Evolutionary conservation across 108 stramenopile genomes (phyloP).

Genomic region (Cyclotella atomus): DNA sequence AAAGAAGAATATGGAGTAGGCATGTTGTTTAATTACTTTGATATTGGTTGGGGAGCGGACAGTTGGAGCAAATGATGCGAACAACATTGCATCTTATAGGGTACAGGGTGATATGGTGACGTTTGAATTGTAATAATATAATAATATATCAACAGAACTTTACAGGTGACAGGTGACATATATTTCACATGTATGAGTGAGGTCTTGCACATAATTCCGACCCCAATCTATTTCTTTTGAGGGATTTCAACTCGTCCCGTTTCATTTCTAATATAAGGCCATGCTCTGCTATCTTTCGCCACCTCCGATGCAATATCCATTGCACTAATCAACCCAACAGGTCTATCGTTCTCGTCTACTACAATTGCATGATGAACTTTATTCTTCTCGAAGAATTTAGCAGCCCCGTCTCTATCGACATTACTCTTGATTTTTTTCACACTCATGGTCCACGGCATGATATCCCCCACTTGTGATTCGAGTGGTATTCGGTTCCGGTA

Average conservation of each 20-base stretch:
- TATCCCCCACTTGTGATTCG: conserved; percentile 47
- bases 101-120: no score
- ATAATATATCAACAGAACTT: no score
- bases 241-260: conserved; percentile 38
- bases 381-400: conserved; percentile 52
- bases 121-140: neutral
- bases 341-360: conserved; percentile 45
- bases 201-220: no score
- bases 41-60: neutral
- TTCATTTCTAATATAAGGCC: conserved; percentile 60
- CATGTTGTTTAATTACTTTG: neutral
- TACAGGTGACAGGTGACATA: no score
- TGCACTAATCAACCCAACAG: conserved; percentile 55
- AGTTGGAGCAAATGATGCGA: no score
- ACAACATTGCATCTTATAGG: neutral
- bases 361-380: conserved; percentile 63
- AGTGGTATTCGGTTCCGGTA: conserved; percentile 45
- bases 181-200: no score
- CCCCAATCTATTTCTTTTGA: conserved; percentile 11
- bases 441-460: conserved; percentile 55
- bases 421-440: conserved; percentile 30
- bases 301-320: conserved; percentile 67
- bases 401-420: conserved; percentile 48
- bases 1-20: conserved; percentile 91
- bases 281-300: conserved; percentile 60